Evolutionary conservation across 331 rosid species (phyloP), one percentile per base, ranked within the genome.

Genomic region (Erythrophleum ivorense): DNA sequence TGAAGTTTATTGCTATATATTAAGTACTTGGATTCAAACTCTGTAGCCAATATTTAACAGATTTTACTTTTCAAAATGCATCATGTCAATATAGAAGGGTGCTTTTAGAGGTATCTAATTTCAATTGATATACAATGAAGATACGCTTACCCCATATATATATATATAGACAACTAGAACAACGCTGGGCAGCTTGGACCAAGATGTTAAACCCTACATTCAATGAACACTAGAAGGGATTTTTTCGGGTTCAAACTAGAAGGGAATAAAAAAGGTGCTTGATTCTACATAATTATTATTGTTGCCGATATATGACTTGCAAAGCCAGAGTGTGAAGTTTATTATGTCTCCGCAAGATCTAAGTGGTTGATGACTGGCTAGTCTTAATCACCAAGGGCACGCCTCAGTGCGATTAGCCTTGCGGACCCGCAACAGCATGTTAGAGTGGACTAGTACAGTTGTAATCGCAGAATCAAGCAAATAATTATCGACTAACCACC

Each of bases 281-380:
- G 10, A 5, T 10, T 43, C 34, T 43, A 10, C n/a, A 19, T 43
- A 12, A 19, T 43, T 68, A 43, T 68, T 2, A 11, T 19, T 41
- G 7, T 41, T 54, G 46, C 76, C 71, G 54, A 75, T 76, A 82
- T 38, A 46, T 67, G 49, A 77, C 18, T 36, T 52, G 76, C 1
- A 21, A 19, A 19, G 40, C 55, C 12, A 40, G 9, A 2, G 57
- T 70, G 75, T 70, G 7, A 80, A 71, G 76, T 72, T 54, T 63
- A 62, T 78, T 29, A 68, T 69, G 41, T 70, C 58, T 34, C 53
- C 13, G 52, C 79, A 68, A 38, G 8, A 59, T 41, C 71, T 9
- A 11, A 58, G 73, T 9, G 73, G 41, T 67, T 41, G 75, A 71
- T 24, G 60, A 81, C n/a, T 70, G 82, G 75, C 66, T 58, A 75